These are phyloP conservation scores for Grosmannia serpens DNA, from an alignment of 2,329 filamentous ascomycete species.

Conservation along the genomic window DNA sequence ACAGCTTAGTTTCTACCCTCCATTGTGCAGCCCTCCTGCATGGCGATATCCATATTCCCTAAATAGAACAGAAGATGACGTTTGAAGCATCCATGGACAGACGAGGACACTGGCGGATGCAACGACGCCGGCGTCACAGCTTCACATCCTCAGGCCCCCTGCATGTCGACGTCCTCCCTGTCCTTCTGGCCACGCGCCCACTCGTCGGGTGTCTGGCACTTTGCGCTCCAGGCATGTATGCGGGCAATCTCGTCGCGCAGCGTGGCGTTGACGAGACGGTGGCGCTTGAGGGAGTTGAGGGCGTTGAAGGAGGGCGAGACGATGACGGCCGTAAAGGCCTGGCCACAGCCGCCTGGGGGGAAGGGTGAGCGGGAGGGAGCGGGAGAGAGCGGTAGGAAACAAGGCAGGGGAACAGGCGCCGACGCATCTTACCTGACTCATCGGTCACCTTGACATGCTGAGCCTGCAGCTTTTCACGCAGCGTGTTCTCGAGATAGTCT, in stretches of 20 bases:
- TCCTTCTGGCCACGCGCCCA: conserved; percentile 53
- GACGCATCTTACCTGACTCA: conserved; percentile 60
- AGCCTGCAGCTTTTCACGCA: conserved; percentile 60
- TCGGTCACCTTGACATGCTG: conserved; percentile 80
- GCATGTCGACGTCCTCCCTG: conserved; percentile 42
- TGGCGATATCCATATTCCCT: background rate
- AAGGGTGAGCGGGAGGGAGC: background rate
- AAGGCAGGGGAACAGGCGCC: background rate
- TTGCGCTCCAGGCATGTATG: conserved; percentile 92
- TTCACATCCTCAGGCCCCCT: conserved; percentile 17
- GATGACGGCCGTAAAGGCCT: conserved; percentile 47
- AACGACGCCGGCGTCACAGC: background rate
- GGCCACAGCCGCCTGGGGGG: conserved; percentile 44
- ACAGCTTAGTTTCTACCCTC: background rate
- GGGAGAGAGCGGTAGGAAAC: no score
- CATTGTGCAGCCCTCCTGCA: background rate
- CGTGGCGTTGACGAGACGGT: conserved; percentile 73
- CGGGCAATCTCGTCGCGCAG: conserved; percentile 79
- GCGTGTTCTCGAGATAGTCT: conserved; percentile 54
- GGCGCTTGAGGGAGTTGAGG: conserved; percentile 68
- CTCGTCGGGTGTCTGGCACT: conserved; percentile 85
- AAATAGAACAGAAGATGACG: background rate
- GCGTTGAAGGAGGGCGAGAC: conserved; percentile 57
- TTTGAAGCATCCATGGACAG: background rate
- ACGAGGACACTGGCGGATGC: background rate